Base-by-base conservation (phyloP, 495 filamentous ascomycete genomes). In the Penicillium antarcticum region DNA sequence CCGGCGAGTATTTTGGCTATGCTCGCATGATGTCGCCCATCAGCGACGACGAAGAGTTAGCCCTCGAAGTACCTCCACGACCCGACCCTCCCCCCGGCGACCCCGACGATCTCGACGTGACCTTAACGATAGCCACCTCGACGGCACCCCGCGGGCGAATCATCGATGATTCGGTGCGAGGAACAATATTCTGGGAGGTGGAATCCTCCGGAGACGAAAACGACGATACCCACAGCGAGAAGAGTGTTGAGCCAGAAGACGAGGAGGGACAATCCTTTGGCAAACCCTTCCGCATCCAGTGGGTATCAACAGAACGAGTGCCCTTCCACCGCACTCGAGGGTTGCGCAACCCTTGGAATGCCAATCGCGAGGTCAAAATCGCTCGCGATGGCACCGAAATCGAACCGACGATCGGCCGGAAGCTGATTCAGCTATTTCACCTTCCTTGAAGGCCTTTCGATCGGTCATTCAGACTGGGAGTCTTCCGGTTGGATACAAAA, bases 121-220 rank as follows among this genome's bases (percentile, higher is more conserved):
- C 89, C 18, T 80, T 84, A 0, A 97, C 91, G 1, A 80, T 82
- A 42, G 86, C 88, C 11, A 97, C 91, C 9, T 81, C 87, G 31
- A 87, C 77, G 32, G 90, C 89, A 3, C 92, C 91, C 16, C 87
- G 78, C 57, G 94, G 94, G 32, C 83, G 87, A 38, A 92, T 98
- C 59, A 92, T 98, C 48, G 89, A 96, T 62, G 94, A 98, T 65
- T 87, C 90, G 19, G 89, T 86, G 1, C 84, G 94, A 17, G 94
- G 91, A 0, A 96, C 92, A 8, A 95, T 96, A 45, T 98, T 98
- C 59, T 98, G 94, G 94, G 94, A 98, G 63, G 88, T 88, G 4
- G 87, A 92, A 17, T 73, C 71, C 0, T 84, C 83, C 3, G 71
- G 73, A n/a, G 72, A 73, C 8, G 74, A 77, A 5, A 42, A 68